Conservation (phyloP, 805 yeast species). For the Metschnikowia arizonensis region DNA sequence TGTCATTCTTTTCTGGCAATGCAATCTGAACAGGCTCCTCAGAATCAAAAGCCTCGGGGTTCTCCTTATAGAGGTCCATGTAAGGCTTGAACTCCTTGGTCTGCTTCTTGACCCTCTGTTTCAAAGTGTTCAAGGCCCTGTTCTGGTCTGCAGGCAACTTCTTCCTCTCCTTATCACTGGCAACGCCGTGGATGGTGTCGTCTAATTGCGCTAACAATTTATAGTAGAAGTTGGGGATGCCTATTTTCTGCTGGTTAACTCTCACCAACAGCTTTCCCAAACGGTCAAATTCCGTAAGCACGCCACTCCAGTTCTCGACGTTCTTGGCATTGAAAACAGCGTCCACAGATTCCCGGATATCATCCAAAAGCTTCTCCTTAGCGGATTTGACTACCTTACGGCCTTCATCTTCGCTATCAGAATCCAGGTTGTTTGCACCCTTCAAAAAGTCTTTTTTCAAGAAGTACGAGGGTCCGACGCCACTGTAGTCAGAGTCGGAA, state of each 20-base stretch:
- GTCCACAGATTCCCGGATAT: constrained; percentile 63
- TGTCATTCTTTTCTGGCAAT: constrained; percentile 31
- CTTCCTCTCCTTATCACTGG: constrained; percentile 52
- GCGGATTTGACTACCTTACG: constrained; percentile 89
- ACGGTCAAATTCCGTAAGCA: constrained; percentile 74
- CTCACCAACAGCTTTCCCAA: constrained; percentile 62
- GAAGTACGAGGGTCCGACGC: constrained; percentile 51
- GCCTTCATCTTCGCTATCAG: constrained; percentile 61
- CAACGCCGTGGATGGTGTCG: constrained; percentile 52
- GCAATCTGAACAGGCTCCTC: constrained; percentile 43
- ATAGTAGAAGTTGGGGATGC: constrained; percentile 69
- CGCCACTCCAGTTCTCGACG: constrained; percentile 74
- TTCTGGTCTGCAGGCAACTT: constrained; percentile 79
- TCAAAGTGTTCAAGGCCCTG: constrained; percentile 80
- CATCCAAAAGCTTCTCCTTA: constrained; percentile 87
- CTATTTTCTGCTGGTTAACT: constrained; percentile 70
- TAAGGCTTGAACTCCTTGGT: constrained; percentile 62
- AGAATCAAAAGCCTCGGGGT: constrained; percentile 70
- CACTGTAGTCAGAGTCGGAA: constrained; percentile 36
- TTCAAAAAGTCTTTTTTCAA: constrained; percentile 48
- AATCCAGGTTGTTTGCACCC: constrained; percentile 37
- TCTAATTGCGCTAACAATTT: constrained; percentile 69
- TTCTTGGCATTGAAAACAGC: constrained; percentile 65
- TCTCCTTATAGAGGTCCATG: constrained; percentile 55
- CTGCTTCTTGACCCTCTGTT: constrained; percentile 83